phyloP scores from a whole-genome alignment of 2,329 filamentous ascomycete genomes.

The Diaporthe caulivora region DNA sequence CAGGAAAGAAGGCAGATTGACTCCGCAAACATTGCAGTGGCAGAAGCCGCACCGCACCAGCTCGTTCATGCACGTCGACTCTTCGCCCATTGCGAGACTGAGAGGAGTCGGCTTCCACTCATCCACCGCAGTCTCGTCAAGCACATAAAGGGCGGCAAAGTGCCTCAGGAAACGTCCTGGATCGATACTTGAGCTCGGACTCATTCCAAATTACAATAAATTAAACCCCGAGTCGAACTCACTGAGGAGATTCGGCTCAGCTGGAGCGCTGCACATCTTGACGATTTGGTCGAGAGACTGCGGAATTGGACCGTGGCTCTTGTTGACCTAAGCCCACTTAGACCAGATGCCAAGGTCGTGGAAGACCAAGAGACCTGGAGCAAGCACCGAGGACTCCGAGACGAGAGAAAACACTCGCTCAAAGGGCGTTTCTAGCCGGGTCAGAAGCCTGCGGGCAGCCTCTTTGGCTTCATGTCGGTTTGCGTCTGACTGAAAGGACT shows the following conservation, averaged over 20 bases:
- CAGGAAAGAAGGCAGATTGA: slow-evolving; percentile 48
- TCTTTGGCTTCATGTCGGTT: slow-evolving; percentile 15
- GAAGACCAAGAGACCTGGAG: slow-evolving; percentile 47
- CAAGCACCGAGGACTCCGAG: slow-evolving; percentile 48
- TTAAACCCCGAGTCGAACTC: slow-evolving; percentile 17
- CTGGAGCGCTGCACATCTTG: slow-evolving; percentile 41
- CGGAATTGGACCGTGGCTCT: slow-evolving; percentile 43
- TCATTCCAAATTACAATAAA: background rate
- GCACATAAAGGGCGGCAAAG: slow-evolving; percentile 47
- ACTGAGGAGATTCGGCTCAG: slow-evolving; percentile 49
- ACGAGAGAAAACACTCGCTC: slow-evolving; percentile 49
- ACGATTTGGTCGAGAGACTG: slow-evolving; percentile 48
- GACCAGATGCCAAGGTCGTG: slow-evolving; percentile 50
- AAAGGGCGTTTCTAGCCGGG: slow-evolving; percentile 47
- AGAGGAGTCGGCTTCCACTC: slow-evolving; percentile 49
- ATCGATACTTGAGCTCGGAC: background rate
- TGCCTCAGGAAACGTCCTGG: slow-evolving; percentile 48
- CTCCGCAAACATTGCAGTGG: background rate
- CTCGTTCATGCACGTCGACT: slow-evolving; percentile 25
- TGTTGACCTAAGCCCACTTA: slow-evolving; percentile 44
- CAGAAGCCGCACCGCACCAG: slow-evolving; percentile 10
- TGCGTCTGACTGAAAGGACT: background rate
- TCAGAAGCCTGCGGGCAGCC: slow-evolving; percentile 20
- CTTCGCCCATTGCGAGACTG: slow-evolving; percentile 48
- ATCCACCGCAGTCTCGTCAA: slow-evolving; percentile 48